Evolutionary conservation across 345 rosid genomes (phyloP).

Genomic region (Stellera chamaejasme): DNA sequence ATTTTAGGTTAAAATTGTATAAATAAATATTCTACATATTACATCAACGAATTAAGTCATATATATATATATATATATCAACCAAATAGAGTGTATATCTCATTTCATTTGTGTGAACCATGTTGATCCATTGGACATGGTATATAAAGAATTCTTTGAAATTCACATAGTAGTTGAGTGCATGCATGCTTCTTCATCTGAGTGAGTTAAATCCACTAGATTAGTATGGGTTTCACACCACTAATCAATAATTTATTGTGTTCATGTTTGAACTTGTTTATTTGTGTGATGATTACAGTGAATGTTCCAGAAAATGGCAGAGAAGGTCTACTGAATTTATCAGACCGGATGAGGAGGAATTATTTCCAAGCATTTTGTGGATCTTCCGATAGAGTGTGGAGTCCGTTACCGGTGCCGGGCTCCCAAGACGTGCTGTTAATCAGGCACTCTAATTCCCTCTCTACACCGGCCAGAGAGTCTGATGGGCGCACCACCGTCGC

Average conservation of each 20-base stretch:
- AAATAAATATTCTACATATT: too few species aligned
- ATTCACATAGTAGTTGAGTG: too few species aligned
- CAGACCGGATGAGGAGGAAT: constrained; percentile 27
- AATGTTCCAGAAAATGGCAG: constrained; percentile 20
- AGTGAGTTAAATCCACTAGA: too few species aligned
- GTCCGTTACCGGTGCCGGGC: constrained; percentile 11
- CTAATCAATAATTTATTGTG: background rate
- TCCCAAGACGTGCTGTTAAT: constrained; percentile 20
- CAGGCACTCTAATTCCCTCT: constrained; percentile 6
- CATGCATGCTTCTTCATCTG: too few species aligned
- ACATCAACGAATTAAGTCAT: too few species aligned
- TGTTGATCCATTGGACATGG: too few species aligned
- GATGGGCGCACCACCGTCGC: constrained; percentile 5
- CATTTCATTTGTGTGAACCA: too few species aligned
- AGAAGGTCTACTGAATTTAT: constrained; percentile 24
- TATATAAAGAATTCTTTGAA: too few species aligned
- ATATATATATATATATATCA: too few species aligned
- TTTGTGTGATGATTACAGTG: background rate
- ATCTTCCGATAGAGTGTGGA: constrained; percentile 25
- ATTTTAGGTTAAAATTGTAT: too few species aligned
- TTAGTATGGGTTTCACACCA: too few species aligned
- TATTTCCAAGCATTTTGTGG: constrained; percentile 20
- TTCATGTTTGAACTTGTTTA: background rate
- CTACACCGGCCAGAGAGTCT: constrained; percentile 6
- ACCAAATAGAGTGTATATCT: too few species aligned